These are phyloP conservation scores for Aspergillus leporis DNA, from an alignment of 495 filamentous ascomycete species.

Conservation along the genomic window DNA sequence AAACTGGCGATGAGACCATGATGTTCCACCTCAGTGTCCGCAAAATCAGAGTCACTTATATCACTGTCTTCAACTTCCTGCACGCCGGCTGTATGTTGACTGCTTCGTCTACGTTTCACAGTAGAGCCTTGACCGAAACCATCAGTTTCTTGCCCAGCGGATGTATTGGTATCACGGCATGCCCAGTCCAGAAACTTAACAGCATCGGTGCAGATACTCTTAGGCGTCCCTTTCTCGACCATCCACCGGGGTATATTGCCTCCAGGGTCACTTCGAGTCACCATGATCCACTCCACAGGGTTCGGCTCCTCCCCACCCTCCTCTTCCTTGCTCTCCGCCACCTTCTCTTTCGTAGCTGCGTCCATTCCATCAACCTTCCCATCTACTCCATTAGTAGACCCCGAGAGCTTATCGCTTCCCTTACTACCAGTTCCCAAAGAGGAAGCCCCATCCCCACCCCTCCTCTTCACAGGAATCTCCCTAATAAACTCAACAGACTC, in stretches of 20 bases:
- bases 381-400: not conserved
- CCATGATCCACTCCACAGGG: constrained; percentile 94
- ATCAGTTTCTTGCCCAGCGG: not conserved
- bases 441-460: constrained; percentile 3
- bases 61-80: constrained; percentile 15
- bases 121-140: not conserved
- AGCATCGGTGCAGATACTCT: constrained; percentile 78
- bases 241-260: constrained; percentile 91
- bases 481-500: constrained; percentile 91
- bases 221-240: constrained; percentile 89
- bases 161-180: constrained; percentile 47
- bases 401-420: not conserved
- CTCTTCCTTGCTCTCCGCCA: constrained; percentile 26
- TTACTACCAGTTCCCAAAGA: constrained; percentile 2
- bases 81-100: constrained; percentile 14
- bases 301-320: constrained; percentile 56
- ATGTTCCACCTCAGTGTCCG: constrained; percentile 30
- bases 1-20: constrained; percentile 49
- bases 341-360: constrained; percentile 35
- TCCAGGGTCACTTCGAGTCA: constrained; percentile 91
- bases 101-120: constrained; percentile 7
- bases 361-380: constrained; percentile 36
- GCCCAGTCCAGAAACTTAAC: constrained; percentile 88
- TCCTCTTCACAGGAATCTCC: constrained; percentile 62
- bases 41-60: constrained; percentile 16